These are phyloP conservation scores for Ehretia macrophylla DNA, from an alignment of 257 asterid genomes.

Conservation along the genomic window DNA sequence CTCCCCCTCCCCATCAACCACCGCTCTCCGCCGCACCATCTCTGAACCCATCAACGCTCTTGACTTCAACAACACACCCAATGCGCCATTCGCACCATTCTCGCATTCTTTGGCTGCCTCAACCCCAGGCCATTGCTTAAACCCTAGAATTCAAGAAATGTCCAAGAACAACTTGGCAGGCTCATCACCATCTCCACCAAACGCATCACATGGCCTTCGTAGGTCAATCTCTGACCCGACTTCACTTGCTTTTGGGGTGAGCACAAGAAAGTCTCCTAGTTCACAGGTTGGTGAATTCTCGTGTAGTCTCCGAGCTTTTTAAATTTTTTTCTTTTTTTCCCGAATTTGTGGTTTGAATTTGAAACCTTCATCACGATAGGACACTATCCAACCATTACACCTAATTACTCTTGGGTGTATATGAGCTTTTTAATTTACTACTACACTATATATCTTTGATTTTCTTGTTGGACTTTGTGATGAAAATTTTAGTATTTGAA, in stretches of 20 bases:
- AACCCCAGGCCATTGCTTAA: neutral
- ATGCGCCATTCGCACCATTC: neutral
- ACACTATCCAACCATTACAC: no score
- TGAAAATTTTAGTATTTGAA: neutral
- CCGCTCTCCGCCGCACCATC: conserved; percentile 1
- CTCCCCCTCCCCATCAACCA: neutral
- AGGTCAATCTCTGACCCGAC: conserved; percentile 9
- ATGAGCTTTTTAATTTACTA: no score
- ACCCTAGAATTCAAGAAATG: no score
- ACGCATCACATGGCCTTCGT: neutral
- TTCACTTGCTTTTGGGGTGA: neutral
- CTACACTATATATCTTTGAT: no score
- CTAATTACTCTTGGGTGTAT: no score
- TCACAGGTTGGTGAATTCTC: conserved; percentile 4
- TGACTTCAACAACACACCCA: neutral
- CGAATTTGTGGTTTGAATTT: no score
- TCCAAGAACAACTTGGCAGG: neutral
- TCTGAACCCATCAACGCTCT: neutral
- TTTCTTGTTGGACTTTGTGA: no score
- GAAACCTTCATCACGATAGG: no score
- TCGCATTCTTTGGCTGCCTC: neutral
- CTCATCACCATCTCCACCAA: neutral
- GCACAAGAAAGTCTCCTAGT: neutral
- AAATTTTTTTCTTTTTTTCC: neutral
- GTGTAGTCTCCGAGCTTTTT: neutral